A percentile compares a stretch with the other conserved stretches of the same genome.
These are phyloP conservation scores for Dysphania ambrosioides DNA, from an alignment of 148 eudicot genomes.

Conservation along the genomic window DNA sequence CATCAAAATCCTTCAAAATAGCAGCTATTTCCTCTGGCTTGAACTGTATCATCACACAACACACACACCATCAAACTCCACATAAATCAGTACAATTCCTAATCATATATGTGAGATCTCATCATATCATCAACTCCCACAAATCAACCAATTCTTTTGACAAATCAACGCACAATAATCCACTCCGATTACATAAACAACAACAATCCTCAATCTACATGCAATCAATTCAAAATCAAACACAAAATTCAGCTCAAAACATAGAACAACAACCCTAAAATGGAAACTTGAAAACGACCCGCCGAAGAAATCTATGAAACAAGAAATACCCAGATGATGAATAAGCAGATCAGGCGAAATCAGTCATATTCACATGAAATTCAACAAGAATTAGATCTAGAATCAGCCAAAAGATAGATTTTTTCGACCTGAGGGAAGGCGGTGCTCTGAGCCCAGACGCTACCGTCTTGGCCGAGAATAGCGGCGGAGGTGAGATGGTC, in stretches of 20 bases:
- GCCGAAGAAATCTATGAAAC: conserved; percentile 4
- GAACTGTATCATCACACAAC: conserved; percentile 17
- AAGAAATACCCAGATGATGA: conserved; percentile 17
- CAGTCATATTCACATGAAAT: neutral
- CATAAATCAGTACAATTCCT: no score
- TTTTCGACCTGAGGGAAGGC: conserved; percentile 57
- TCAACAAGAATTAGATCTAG: conserved; percentile 6
- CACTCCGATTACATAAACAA: no score
- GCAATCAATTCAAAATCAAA: no score
- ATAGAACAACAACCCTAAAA: neutral
- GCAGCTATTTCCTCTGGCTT: conserved; percentile 24
- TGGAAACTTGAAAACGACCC: neutral
- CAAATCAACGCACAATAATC: no score
- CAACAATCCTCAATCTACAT: no score
- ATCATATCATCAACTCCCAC: neutral
- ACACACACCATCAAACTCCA: neutral
- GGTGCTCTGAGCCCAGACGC: conserved; percentile 45
- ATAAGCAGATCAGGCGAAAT: conserved; percentile 17
- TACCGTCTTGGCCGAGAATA: conserved; percentile 50
- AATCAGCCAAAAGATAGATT: no score
- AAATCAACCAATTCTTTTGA: neutral
- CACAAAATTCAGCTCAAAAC: conserved; percentile 2
- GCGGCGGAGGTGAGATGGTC: conserved; percentile 47
- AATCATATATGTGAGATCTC: neutral
- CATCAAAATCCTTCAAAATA: conserved; percentile 45